These are phyloP conservation scores for Sutorius australiensis DNA, from an alignment of 768 basidiomycete species.

Conservation along the genomic window DNA sequence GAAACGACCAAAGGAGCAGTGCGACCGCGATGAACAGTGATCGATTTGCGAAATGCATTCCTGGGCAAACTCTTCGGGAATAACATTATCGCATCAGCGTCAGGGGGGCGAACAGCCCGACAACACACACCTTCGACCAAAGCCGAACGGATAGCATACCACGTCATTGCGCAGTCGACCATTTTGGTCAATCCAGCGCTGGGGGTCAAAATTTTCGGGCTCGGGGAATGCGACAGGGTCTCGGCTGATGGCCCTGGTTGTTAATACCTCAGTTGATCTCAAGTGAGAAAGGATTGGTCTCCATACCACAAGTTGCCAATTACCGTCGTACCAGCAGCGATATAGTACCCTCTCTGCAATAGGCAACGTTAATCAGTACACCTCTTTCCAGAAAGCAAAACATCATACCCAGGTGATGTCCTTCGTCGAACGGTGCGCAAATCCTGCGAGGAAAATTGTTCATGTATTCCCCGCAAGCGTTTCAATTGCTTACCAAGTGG, in stretches of 20 bases:
- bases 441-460: conserved; percentile 25
- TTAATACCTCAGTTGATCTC: neutral
- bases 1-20: conserved; percentile 60
- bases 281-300: too few species aligned
- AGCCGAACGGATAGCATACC: conserved; percentile 49
- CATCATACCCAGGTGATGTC: conserved; percentile 57
- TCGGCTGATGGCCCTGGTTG: conserved; percentile 45
- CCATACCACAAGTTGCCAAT: conserved; percentile 22
- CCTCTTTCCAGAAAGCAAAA: conserved; percentile 13
- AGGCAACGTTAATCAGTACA: conserved; percentile 23
- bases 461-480: too few species aligned
- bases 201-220: conserved; percentile 54
- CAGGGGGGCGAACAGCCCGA: rapidly evolving
- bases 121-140: conserved; percentile 38
- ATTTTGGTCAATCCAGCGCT: conserved; percentile 47
- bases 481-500: conserved; percentile 19
- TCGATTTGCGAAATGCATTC: conserved; percentile 46
- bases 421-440: conserved; percentile 58
- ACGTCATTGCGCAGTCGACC: conserved; percentile 46
- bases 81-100: too few species aligned
- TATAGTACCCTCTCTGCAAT: conserved; percentile 17
- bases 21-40: conserved; percentile 62
- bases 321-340: conserved; percentile 24
- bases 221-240: conserved; percentile 55
- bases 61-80: conserved; percentile 52